Percentiles rank a stretch among this genome's conserved stretches.
These are phyloP conservation scores for Teunomyces atbi DNA, from an alignment of 805 yeast species.

Conservation along the genomic window DNA sequence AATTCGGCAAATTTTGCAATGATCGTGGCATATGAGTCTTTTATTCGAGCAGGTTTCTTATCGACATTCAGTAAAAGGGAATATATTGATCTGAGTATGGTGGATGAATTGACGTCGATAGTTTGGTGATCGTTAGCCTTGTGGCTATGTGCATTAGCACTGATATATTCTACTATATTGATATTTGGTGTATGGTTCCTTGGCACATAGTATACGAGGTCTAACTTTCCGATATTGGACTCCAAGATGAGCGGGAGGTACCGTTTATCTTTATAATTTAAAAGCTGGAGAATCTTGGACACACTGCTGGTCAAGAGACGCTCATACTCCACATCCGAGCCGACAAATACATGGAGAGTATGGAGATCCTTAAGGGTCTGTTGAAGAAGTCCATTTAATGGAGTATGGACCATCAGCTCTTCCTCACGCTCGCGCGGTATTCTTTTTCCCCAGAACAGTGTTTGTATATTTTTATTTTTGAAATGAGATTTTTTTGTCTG, in stretches of 20 bases:
- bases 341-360: constrained; percentile 12
- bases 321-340: constrained; percentile 12
- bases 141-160: not conserved
- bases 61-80: not conserved
- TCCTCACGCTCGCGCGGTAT: not conserved
- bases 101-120: constrained; percentile 2
- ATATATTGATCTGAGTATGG: constrained; percentile 6
- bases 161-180: constrained; percentile 5
- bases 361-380: constrained; percentile 18
- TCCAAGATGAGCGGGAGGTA: constrained; percentile 8
- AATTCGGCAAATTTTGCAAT: constrained; percentile 14
- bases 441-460: not conserved
- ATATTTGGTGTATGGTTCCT: not conserved
- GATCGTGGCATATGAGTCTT: constrained; percentile 16
- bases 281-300: constrained; percentile 12
- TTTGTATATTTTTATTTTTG: not conserved
- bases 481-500: not conserved
- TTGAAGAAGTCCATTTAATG: constrained; percentile 16
- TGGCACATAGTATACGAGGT: not conserved
- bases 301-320: constrained; percentile 13
- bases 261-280: constrained; percentile 15
- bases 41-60: constrained; percentile 13
- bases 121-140: not conserved
- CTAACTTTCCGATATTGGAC: not conserved
- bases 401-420: constrained; percentile 1